Evolutionary conservation across 441 rosid genomes (phyloP), one percentile per base, ranked within the genome.

Genomic region (Aquilaria agallochum): DNA sequence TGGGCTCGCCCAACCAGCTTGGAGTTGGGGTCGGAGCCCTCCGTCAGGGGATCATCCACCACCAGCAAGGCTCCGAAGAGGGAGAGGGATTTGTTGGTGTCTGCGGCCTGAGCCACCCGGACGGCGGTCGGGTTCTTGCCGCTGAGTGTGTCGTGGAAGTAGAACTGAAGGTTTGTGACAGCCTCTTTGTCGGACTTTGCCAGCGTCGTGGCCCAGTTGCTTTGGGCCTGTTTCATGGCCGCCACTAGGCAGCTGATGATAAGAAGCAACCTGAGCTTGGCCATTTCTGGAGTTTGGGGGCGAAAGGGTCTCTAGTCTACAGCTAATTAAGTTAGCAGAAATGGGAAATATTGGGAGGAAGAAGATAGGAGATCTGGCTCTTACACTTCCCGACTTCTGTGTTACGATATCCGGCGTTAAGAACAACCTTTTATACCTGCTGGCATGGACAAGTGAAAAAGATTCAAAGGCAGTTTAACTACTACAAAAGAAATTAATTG

Each of bases 11-110:
- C 96, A 1, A 86, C 55, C 8, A 81, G 68, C 68, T 81, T 84
- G 31, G 96, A 86, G 4, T 67, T 77, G 1, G 86, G 89, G 53
- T 83, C 90, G 0, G 86, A 68, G 2, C 81, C 72, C 65, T 84
- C 80, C 0, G 96, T 89, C 47, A 89, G 67, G 9, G 80, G 89
- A 61, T 86, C 90, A 30, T 86, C 96, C 0, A 76, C 83, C 87
- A 85, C 73, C 72, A 76, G 69, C 0, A 75, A 53, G 13, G 75
- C 64, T 5, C 95, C 95, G 14, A 88, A 88, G 33, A 78, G 51
- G 9, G 87, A 85, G 1, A 74, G 80, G 1, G 91, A 88, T 60
- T 76, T 78, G 7, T 76, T 46, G 0, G 82, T 75, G 61, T 14
- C 53, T 1, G 63, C 3, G 0, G 86, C 77, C 33, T 80, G 68